Evolutionary conservation across 129 eudicot genomes (phyloP).

Genomic region (Escallonia herrerae): DNA sequence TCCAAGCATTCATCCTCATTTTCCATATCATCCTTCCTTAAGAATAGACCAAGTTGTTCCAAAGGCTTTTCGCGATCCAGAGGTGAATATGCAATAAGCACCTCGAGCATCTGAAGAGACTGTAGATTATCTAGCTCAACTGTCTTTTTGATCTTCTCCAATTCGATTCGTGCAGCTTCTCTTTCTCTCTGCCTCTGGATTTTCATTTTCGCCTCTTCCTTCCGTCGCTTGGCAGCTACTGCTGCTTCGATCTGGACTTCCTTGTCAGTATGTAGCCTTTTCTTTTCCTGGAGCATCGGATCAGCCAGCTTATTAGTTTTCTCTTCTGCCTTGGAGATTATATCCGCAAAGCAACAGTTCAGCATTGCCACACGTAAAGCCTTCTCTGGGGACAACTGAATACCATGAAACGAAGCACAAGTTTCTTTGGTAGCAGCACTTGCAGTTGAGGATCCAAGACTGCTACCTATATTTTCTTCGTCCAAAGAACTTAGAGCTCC

Average conservation of each 20-base stretch:
- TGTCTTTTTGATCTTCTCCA: slow-evolving; percentile 18
- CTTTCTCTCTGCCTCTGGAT: slow-evolving; percentile 20
- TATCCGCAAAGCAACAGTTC: slow-evolving; percentile 22
- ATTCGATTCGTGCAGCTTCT: slow-evolving; percentile 20
- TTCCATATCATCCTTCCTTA: slow-evolving; percentile 17
- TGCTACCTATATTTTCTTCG: slow-evolving; percentile 10
- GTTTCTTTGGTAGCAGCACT: slow-evolving; percentile 16
- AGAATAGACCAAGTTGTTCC: slow-evolving; percentile 23
- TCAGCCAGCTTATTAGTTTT: slow-evolving; percentile 12
- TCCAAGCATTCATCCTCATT: slow-evolving; percentile 13
- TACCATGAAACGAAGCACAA: slow-evolving; percentile 1
- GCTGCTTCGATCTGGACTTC: slow-evolving; percentile 25
- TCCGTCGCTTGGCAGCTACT: slow-evolving; percentile 15
- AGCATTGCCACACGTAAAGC: slow-evolving; percentile 40
- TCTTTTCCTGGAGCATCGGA: slow-evolving; percentile 22
- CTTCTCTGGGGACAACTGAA: slow-evolving; percentile 20
- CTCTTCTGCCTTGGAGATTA: slow-evolving; percentile 26
- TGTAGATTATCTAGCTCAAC: background rate
- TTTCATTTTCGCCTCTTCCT: slow-evolving; percentile 4
- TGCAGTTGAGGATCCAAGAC: background rate
- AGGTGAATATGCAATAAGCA: background rate
- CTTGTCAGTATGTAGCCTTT: background rate
- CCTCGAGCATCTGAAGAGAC: slow-evolving; percentile 15
- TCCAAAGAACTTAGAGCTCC: slow-evolving; percentile 18
- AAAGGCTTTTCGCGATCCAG: background rate